A percentile compares a stretch with the other conserved stretches of the same genome.
These are phyloP conservation scores for Avicennia marina DNA, from an alignment of 257 asterid species.

Conservation along the genomic window DNA sequence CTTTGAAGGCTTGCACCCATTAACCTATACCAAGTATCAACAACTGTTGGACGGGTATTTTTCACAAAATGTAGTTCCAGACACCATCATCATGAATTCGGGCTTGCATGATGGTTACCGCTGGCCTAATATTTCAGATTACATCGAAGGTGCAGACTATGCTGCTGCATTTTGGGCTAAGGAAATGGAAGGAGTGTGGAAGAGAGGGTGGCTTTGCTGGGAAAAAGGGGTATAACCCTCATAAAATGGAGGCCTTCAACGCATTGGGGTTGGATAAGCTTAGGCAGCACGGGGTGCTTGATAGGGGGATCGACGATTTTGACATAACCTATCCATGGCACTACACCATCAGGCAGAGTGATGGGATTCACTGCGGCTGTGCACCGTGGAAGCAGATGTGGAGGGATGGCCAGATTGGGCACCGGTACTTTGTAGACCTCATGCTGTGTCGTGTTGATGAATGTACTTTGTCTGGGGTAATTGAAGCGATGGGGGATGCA, in stretches of 20 bases:
- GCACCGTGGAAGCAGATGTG: conserved; percentile 70
- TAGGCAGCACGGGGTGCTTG: conserved; percentile 45
- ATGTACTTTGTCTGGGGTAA: conserved; percentile 43
- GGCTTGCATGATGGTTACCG: conserved; percentile 81
- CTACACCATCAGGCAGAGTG: conserved; percentile 79
- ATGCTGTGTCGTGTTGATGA: conserved; percentile 85
- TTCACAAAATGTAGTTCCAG: conserved; percentile 48
- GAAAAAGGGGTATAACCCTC: conserved; percentile 68
- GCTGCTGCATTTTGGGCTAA: conserved; percentile 77
- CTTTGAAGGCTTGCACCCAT: conserved; percentile 66
- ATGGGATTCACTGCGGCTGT: conserved; percentile 95
- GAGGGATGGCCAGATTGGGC: conserved; percentile 88
- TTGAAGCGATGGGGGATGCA: too few species aligned
- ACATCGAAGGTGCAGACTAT: conserved; percentile 51
- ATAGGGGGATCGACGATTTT: conserved; percentile 60
- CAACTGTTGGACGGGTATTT: conserved; percentile 48
- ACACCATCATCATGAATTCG: conserved; percentile 79
- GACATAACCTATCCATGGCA: conserved; percentile 98
- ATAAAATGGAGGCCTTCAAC: conserved; percentile 87
- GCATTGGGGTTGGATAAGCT: conserved; percentile 77
- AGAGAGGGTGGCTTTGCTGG: conserved; percentile 81
- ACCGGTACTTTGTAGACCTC: conserved; percentile 86
- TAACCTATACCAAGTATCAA: conserved; percentile 43
- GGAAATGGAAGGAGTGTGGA: conserved; percentile 38
- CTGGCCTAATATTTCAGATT: conserved; percentile 54